Evolutionary conservation across 441 rosid species (phyloP).

Genomic region (Gossypium trilobum): DNA sequence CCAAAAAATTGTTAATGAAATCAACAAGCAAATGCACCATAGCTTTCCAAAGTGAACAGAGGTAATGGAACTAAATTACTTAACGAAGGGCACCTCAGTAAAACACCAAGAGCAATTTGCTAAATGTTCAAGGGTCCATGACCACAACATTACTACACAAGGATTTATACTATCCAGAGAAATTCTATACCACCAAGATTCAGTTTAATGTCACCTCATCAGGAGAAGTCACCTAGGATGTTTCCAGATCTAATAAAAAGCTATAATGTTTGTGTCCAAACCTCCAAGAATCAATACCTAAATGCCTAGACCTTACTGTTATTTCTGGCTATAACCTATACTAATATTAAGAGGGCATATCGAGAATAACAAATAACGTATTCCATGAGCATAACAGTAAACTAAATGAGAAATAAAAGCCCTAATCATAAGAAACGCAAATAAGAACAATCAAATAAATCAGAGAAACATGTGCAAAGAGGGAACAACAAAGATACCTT

Average conservation of each 20-base stretch:
- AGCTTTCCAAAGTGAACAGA: neutral
- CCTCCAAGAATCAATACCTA: neutral
- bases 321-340: neutral
- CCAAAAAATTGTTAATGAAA: neutral
- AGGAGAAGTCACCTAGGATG: neutral
- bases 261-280: neutral
- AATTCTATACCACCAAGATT: neutral
- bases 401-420: neutral
- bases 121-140: neutral
- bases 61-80: neutral
- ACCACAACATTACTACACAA: neutral
- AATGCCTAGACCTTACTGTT: neutral
- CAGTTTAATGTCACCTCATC: neutral
- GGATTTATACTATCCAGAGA: neutral
- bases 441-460: neutral
- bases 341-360: neutral
- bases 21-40: neutral
- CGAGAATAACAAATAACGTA: neutral
- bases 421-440: neutral
- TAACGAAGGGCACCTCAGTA: neutral
- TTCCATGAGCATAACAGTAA: neutral
- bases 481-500: slow-evolving; percentile 35
- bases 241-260: slow-evolving; percentile 5
- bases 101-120: neutral
- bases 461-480: neutral